A percentile compares a stretch with the other conserved stretches of the same genome.
These are phyloP conservation scores for Ceraceosorus guamensis DNA, from an alignment of 1,284 basidiomycete genomes.

Conservation along the genomic window DNA sequence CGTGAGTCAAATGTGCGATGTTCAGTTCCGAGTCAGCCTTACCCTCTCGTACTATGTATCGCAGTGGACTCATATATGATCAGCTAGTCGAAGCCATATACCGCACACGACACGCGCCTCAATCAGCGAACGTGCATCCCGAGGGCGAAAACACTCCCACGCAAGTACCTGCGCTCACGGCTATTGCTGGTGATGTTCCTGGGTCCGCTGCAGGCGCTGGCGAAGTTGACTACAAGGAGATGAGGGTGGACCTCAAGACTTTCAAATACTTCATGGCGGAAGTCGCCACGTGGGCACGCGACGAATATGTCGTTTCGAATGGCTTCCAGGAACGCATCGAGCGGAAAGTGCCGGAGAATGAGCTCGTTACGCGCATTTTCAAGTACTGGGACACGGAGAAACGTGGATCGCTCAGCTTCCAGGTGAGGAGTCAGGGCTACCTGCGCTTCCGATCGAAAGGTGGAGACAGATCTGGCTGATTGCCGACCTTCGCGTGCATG, in stretches of 20 bases:
- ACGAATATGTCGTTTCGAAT: constrained; percentile 73
- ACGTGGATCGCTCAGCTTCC: constrained; percentile 36
- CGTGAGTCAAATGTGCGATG: constrained; percentile 69
- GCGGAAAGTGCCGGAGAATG: constrained; percentile 42
- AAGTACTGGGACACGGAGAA: constrained; percentile 41
- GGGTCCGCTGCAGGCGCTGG: not conserved
- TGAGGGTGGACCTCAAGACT: constrained; percentile 75
- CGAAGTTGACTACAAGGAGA: constrained; percentile 53
- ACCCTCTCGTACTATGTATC: not conserved
- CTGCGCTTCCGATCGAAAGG: not conserved
- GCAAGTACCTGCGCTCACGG: no score
- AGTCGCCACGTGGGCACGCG: constrained; percentile 89
- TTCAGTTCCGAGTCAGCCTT: not conserved
- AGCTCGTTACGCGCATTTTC: constrained; percentile 34
- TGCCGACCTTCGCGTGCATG: no score
- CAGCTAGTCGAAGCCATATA: constrained; percentile 47
- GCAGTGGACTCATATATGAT: constrained; percentile 39
- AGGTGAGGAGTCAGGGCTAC: constrained; percentile 15
- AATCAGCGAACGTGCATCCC: not conserved
- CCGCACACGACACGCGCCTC: constrained; percentile 39
- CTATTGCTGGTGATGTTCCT: no score
- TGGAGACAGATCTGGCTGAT: no score
- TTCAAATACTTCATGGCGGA: constrained; percentile 87
- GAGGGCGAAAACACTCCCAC: not conserved
- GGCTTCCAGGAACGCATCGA: constrained; percentile 46